Conservation (phyloP, 2,329 filamentous ascomycete genomes). For the Lachnellula occidentalis region DNA sequence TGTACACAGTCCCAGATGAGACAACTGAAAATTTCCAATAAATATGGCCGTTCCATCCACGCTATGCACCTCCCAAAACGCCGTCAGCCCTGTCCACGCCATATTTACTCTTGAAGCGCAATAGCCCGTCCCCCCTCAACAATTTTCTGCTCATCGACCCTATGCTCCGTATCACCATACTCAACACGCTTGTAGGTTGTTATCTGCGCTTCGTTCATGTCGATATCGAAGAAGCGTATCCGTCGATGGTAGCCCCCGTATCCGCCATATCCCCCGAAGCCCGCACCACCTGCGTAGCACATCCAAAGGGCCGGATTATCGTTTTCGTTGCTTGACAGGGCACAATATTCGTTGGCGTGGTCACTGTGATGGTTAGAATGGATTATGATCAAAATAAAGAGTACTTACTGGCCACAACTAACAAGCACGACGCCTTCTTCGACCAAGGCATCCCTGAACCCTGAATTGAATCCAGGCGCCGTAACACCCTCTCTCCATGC, state of each 20-base stretch:
- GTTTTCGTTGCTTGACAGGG: slow-evolving; percentile 45
- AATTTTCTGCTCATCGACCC: slow-evolving; percentile 60
- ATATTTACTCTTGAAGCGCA: background rate
- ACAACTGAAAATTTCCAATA: background rate
- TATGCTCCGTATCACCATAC: slow-evolving; percentile 47
- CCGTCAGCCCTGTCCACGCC: background rate
- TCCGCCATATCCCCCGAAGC: slow-evolving; percentile 92
- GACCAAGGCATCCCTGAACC: slow-evolving; percentile 86
- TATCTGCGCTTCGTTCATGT: slow-evolving; percentile 84
- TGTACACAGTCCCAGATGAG: background rate
- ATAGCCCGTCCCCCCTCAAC: slow-evolving; percentile 51
- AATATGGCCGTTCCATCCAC: background rate
- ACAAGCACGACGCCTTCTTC: slow-evolving; percentile 82
- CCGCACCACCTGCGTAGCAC: slow-evolving; percentile 90
- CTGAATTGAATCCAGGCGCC: slow-evolving; percentile 81
- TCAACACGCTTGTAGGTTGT: slow-evolving; percentile 90
- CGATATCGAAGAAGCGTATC: slow-evolving; percentile 84
- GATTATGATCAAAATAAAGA: background rate
- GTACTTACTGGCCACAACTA: slow-evolving; percentile 79
- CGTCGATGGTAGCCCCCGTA: slow-evolving; percentile 82
- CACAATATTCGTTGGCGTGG: slow-evolving; percentile 95
- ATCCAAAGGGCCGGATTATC: slow-evolving; percentile 78
- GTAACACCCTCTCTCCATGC: slow-evolving; percentile 79
- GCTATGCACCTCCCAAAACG: background rate
- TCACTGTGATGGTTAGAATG: slow-evolving; percentile 50